Evolutionary conservation across 495 filamentous ascomycete genomes (phyloP), one percentile per base, ranked within the genome.

Genomic region (Chaetomium tenue): DNA sequence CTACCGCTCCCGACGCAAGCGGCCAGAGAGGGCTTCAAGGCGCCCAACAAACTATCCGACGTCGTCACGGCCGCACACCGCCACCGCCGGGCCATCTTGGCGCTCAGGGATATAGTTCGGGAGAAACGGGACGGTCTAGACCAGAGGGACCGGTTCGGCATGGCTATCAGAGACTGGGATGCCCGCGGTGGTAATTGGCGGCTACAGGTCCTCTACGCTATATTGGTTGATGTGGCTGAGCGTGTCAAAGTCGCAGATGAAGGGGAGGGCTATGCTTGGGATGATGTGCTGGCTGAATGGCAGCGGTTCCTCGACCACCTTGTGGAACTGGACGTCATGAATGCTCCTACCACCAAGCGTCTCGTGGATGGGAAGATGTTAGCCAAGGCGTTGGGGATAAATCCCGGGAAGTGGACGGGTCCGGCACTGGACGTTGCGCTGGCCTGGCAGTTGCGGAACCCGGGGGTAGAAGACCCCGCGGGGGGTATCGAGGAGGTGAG

Each of bases 361-460:
- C 74, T 91, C 22, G 77, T 91, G 46, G 84, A 89, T 65, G 91
- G 91, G 0, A 84, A 78, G 18, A 74, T 88, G 20, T 79, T 97
- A 46, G 78, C 83, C 26, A 78, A 85, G 63, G 83, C 75, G 11
- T 74, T 97, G 18, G 79, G 80, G 0, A 79, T 78, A 2, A 83
- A 81, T 66, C 84, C 86, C 2, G 94, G 94, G 7, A 86, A 80
- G 16, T 98, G 93, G 93, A 85, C 92, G 82, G 83, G 83, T 63
- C 77, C 78, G 61, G 92, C 91, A 16, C 71, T 94, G 51, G 86
- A 90, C 9, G 76, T 88, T 18, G 86, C 87, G 33, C 81, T 94
- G 73, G 84, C 85, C 61, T 97, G 92, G 91, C 95, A 98, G 77
- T 79, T 98, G 30, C 79, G 88, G 37, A 85, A 97, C 72, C 91